Evolutionary conservation across 1,284 basidiomycete genomes (phyloP).

Genomic region (Malassezia nana): DNA sequence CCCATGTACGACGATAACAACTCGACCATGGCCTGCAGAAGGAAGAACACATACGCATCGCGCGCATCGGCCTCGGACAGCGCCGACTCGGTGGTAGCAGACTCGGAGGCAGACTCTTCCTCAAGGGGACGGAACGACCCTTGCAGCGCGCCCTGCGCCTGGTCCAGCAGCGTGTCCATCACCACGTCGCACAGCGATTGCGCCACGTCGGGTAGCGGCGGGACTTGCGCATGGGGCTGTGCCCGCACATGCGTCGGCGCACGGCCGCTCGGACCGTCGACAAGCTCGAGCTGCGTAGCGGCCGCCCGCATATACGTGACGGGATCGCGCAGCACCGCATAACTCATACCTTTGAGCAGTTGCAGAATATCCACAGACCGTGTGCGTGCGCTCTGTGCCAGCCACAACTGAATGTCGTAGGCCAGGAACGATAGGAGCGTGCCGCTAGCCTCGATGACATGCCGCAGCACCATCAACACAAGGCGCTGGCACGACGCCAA

Average conservation of each 20-base stretch:
- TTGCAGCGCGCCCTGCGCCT: constrained; percentile 61
- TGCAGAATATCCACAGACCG: constrained; percentile 4
- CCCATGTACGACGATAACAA: constrained; percentile 81
- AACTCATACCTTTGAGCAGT: constrained; percentile 8
- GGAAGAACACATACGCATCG: constrained; percentile 68
- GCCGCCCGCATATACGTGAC: constrained; percentile 63
- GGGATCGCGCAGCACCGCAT: constrained; percentile 60
- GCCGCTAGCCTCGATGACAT: constrained; percentile 69
- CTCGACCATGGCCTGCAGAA: constrained; percentile 86
- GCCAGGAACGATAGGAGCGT: constrained; percentile 66
- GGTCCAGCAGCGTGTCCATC: constrained; percentile 53
- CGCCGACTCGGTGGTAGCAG: not conserved
- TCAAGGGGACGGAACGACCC: not conserved
- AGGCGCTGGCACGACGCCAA: constrained; percentile 62
- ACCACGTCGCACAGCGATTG: constrained; percentile 53
- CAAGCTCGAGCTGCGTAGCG: constrained; percentile 29
- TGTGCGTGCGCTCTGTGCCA: constrained; percentile 22
- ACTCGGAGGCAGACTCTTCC: not conserved
- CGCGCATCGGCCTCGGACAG: constrained; percentile 21
- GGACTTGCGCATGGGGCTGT: constrained; percentile 3
- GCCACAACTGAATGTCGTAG: constrained; percentile 57
- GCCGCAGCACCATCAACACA: constrained; percentile 75
- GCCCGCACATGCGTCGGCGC: constrained; percentile 17
- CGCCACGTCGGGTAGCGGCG: constrained; percentile 4
- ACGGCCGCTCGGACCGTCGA: constrained; percentile 21